Conservation (phyloP, 345 rosid genomes). For the Populus tremula region DNA sequence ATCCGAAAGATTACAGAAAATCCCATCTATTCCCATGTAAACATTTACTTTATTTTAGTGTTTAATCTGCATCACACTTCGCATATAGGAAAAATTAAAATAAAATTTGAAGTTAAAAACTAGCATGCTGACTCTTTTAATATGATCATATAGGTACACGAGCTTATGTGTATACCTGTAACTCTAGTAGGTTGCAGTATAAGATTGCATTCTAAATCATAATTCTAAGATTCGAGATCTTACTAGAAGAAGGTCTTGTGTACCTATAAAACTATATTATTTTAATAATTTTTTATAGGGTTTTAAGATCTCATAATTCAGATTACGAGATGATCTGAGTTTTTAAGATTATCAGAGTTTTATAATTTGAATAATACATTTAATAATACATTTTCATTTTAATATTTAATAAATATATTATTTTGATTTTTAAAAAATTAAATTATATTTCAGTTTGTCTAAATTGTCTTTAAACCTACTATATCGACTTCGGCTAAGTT, state of each 20-base stretch:
- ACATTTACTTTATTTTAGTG: not conserved
- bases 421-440: too few relatives aligned
- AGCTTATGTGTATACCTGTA: not conserved
- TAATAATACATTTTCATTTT: too few relatives aligned
- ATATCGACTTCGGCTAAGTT: rapidly evolving
- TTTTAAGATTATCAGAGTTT: rapidly evolving
- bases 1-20: too few relatives aligned
- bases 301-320: too few relatives aligned
- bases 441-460: too few relatives aligned
- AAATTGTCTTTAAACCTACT: too few relatives aligned
- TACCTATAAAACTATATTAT: too few relatives aligned
- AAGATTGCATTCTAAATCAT: not conserved
- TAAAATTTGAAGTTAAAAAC: not conserved
- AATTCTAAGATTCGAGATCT: too few relatives aligned
- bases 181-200: not conserved
- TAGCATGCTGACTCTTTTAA: not conserved
- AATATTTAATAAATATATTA: too few relatives aligned
- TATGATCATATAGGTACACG: not conserved
- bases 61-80: not conserved
- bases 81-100: too few relatives aligned
- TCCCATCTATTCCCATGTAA: not conserved
- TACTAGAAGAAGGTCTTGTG: too few relatives aligned
- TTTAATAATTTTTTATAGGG: too few relatives aligned
- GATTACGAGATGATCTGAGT: rapidly evolving
- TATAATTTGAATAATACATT: rapidly evolving